Base-by-base conservation (phyloP, 176 grass and related monocot genomes). In the bread wheat (Triticum aestivum) region DNA sequence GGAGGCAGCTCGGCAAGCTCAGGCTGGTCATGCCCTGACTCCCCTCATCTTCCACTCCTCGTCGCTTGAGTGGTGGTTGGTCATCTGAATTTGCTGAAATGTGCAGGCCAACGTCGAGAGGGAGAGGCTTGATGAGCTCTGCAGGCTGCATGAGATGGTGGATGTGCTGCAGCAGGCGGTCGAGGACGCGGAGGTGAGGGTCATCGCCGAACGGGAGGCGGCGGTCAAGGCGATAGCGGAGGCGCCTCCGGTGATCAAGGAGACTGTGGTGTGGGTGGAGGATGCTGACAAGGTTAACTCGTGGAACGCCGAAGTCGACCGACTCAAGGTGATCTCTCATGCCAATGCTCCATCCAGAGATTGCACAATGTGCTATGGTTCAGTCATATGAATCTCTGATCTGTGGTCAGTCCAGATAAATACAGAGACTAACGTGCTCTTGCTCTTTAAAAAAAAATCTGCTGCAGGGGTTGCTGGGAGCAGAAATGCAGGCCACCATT, bases 151-250 rank as follows among this genome's bases (percentile, higher is more conserved):
- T 7, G 89, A 91, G 87, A 86, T 87, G 83, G 69, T 94, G 85
- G 83, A 91, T 63, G 83, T 86, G 51, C 83, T 94, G 69, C 92
- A 91, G 84, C 82, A 89, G 72, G 86, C 86, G 51, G 86, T 89
- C 5, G 76, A 87, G 27, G 92, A 94, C 8, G 83, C 89, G 0
- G 87, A 89, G 62, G 62, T 75, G 14, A 86, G 86, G 34, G 80
- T 80, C 14, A 38, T 73, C 1, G 49, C 74, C 34, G 86, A 91
- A 51, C 65, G 83, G 30, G 89, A 89, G 80, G 83, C 86, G 18
- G 89, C 86, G 7, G 69, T 77, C 80, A 91, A 83, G 75, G 86
- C 86, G 44, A 32, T 87, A 20, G 83, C 84, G 9, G 86, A 94
- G 23, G 79, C 63, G 10, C 52, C 92, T 8, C 56, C 76, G 45